Evolutionary conservation across 257 asterid species (phyloP), one percentile per base, ranked within the genome.

Genomic region (Scutellaria barbata): DNA sequence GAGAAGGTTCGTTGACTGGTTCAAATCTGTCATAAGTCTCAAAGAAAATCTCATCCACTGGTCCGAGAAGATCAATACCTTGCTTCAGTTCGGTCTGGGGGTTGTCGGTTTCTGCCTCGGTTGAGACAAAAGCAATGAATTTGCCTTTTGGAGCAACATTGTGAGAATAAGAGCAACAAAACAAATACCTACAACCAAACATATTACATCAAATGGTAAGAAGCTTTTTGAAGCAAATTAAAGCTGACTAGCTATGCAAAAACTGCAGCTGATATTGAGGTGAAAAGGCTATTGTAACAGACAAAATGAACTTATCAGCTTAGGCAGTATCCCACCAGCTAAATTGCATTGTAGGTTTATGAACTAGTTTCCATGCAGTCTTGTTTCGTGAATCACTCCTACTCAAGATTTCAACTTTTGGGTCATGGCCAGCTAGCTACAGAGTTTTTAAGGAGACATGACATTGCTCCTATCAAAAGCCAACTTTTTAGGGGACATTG

Each of bases 91-190:
- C 98, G 16, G 72, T 79, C 92, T 94, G 87, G 8, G 97, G 97
- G 68, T 94, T 70, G 77, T 94, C 95, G 10, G 97, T 87, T 77
- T 94, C 98, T 8, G 98, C 96, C 69, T 90, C 98, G 2, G 98
- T 84, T 3, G 98, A 90, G 76, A 94, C 97, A 75, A 94, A 90
- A 41, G 97, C 98, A 62, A 94, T 94, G 79, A 74, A 94, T 75
- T 94, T 94, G 63, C 97, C 97, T 84, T 90, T 88, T 2, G 98
- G 98, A 48, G 98, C 98, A 79, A 94, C 97, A 81, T 91, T 94
- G 87, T 94, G 98, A 60, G 98, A 83, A 74, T 90, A 94, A 62
- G 98, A 94, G 83, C 96, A 94, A 73, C 98, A 94, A 66, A 94
- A 94, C 66, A 94, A 78, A 75, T 94, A 94, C 98, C 98, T 94